Base-by-base conservation (phyloP, 441 rosid genomes). In the Manihot esculenta region DNA sequence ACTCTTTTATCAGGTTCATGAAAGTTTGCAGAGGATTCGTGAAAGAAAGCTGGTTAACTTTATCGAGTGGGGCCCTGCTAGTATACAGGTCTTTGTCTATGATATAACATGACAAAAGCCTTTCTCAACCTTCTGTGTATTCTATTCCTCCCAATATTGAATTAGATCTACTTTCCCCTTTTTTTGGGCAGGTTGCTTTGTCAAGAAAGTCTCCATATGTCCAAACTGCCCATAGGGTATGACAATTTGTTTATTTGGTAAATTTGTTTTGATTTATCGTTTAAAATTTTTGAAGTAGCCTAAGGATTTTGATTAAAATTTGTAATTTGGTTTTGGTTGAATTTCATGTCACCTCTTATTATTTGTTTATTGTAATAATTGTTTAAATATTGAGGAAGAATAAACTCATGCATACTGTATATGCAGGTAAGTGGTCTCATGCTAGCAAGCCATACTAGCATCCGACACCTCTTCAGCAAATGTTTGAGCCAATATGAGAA, bases 1-100 rank as follows among this genome's bases (percentile, higher is more conserved):
- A 3, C 61, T 72, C 61, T 74, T 77, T 71, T 76, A 54, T 66
- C 81, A 95, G 99, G 97, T 95, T 66, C 99, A 95, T 79, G 98
- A 95, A 85, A 91, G 99, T 76, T 78, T 95, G 80, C 98, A 93
- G 77, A 91, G 98, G 85, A 95, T 95, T 70, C 91, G 99, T 20
- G 99, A 93, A 84, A 89, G 99, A 75, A 95, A 89, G 87, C 99
- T 95, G 66, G 99, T 93, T 63, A 95, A 95, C 81, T 95, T 95
- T 87, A 95, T 95, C 66, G 99, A 93, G 74, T 95, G 98, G 99
- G 99, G 99, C 56, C 99, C 98, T 73, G 97, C 97, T 80, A 95
- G 99, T 75, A 95, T 95, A 74, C 99, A 95, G 97, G 98, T 92
- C 50, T 73, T 67, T 33, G 53, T 68, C 41, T 58, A 2, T 17